These are phyloP conservation scores for Vickermania spadyakhi DNA, from an alignment of 208 protist genomes.

Conservation along the genomic window DNA sequence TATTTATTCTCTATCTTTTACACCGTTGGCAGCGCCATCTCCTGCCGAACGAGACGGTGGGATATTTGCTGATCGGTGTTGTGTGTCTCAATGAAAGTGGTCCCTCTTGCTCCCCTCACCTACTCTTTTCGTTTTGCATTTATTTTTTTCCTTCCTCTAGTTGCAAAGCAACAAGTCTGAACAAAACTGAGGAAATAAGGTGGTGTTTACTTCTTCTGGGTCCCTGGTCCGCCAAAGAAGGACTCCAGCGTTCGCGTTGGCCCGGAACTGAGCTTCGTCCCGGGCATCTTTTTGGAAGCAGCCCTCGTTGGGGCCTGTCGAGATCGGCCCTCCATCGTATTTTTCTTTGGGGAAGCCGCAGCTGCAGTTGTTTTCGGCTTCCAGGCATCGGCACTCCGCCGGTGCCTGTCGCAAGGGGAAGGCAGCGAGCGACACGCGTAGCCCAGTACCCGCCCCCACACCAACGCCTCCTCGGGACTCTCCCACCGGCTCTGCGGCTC, in stretches of 20 bases:
- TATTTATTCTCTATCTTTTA: no score
- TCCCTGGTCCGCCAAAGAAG: slow-evolving; percentile 42
- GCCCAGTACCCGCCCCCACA: neutral
- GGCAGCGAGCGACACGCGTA: neutral
- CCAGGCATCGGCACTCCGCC: neutral
- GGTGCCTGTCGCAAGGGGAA: neutral
- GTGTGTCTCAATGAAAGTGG: no score
- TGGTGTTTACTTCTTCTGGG: no score
- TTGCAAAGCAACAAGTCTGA: no score
- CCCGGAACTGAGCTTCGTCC: slow-evolving; percentile 19
- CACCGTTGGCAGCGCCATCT: no score
- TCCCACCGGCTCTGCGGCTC: neutral
- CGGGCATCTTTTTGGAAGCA: neutral
- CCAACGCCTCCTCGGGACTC: neutral
- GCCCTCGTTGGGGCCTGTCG: no score
- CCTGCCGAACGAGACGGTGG: no score
- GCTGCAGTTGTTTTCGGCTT: neutral
- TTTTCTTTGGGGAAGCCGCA: neutral
- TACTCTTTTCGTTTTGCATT: no score
- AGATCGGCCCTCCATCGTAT: neutral
- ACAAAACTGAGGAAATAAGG: no score
- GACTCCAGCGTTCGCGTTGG: slow-evolving; percentile 39
- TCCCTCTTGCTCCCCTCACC: no score
- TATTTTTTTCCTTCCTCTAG: no score
- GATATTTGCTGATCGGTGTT: no score